Conservation (phyloP, 2,329 filamentous ascomycete genomes). For the Drechslerella coelobrocha region DNA sequence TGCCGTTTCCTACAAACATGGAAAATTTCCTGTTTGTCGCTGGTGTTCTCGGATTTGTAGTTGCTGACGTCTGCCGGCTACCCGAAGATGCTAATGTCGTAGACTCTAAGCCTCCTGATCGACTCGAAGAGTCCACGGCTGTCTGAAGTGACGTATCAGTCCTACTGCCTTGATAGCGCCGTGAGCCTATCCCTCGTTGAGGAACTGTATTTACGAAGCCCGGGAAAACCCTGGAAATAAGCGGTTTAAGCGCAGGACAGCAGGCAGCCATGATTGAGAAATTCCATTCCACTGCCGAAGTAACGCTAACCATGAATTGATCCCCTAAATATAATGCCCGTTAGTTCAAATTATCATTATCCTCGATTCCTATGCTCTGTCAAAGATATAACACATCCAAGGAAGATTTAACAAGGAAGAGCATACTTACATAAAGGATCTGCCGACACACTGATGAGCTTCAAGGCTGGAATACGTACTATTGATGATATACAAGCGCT, state of each 20-base stretch:
- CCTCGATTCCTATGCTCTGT: no score
- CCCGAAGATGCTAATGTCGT: constrained; percentile 1
- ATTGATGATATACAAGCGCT: constrained; percentile 37
- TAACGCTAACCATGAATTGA: constrained; percentile 22
- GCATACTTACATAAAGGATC: constrained; percentile 27
- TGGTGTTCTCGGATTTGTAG: not conserved
- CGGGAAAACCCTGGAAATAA: constrained; percentile 11
- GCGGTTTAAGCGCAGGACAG: constrained; percentile 34
- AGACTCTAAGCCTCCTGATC: constrained; percentile 11
- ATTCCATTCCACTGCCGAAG: constrained; percentile 24
- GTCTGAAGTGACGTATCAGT: not conserved
- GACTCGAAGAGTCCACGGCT: not conserved
- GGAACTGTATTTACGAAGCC: constrained; percentile 1
- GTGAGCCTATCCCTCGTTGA: not conserved
- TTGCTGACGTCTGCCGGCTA: not conserved
- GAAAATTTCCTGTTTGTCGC: constrained; percentile 9
- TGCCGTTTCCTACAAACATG: constrained; percentile 6
- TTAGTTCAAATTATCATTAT: not conserved
- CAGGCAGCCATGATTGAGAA: constrained; percentile 33
- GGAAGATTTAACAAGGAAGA: not conserved
- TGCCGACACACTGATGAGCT: constrained; percentile 16
- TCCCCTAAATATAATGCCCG: constrained; percentile 12
- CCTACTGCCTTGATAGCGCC: not conserved
- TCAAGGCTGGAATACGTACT: constrained; percentile 25
- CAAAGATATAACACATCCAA: no score